Base-by-base conservation (phyloP, 1,284 basidiomycete genomes). In the Trametes sp. region DNA sequence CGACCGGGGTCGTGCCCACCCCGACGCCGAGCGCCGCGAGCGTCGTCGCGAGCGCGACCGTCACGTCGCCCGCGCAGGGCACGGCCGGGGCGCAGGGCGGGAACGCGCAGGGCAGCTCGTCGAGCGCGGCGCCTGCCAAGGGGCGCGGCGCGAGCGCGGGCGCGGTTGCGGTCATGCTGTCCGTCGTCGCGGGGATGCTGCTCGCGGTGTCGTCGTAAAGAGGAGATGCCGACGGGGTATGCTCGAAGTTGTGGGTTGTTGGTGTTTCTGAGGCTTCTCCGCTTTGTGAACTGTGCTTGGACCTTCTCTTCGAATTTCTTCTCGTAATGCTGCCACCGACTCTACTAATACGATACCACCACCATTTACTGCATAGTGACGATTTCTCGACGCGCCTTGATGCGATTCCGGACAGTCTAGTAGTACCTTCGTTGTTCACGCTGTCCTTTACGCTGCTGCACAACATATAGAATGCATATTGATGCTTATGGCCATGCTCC, bases 1-100 rank as follows among this genome's bases (percentile, higher is more conserved):
- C 76, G 16, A 74, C 73, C 3, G 71, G 67, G 21, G 58, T 54
- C 36, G 67, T 67, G 24, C 46, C 48, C 29, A 62, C 57, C 44
- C 38, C 54, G 45, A 60, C 59, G 26, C 50, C 54, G 36, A 46
- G 46, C 54, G 52, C 65, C n/a, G 54, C 62, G 23, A 57, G 52
- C 38, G 52, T 33, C 38, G 26, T 21, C 26, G 52, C 63, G 59
- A 49, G 33, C 48, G 61, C 54, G 36, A 58, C 63, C 2, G 62
- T 55, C 57, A 63, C 57, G 11, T 31, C 52, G 44, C 24, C 50
- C 33, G 50, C 45, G 35, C 57, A 59, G 50, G 33, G 28, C 19
- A 23, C 52, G 13, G 44, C n/a, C 21, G 26, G 36, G 26, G 14
- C 41, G 26, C 57, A 59, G 31, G 23, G 33, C n/a, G 56, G 50